phyloP scores from a whole-genome alignment of 140 eudicot species.

The Oenanthe javanica region DNA sequence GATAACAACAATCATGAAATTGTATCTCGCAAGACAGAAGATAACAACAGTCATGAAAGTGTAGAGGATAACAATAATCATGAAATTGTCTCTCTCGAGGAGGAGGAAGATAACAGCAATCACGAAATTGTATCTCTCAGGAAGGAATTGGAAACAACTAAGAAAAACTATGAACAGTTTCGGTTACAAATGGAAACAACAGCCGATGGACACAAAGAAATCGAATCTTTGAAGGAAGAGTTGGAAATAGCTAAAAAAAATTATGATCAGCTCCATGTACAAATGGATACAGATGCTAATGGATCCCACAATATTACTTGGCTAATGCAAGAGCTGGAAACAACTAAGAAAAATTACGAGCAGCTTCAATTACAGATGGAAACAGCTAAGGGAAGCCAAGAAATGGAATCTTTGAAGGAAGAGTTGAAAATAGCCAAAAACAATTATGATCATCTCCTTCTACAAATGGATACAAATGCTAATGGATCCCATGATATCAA shows the following conservation, averaged over 20 bases:
- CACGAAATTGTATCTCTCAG: not conserved
- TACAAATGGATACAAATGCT: constrained; percentile 16
- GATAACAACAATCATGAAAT: not conserved
- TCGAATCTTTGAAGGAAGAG: not conserved
- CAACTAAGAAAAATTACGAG: constrained; percentile 5
- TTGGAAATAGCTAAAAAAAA: not conserved
- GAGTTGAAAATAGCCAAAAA: constrained; percentile 2
- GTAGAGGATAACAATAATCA: not conserved
- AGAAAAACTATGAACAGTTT: constrained; percentile 5
- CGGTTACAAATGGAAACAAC: not conserved
- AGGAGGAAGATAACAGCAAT: not conserved
- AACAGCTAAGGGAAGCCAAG: not conserved
- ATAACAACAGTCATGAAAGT: not conserved
- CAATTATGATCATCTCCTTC: constrained; percentile 8
- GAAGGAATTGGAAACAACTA: constrained; percentile 5
- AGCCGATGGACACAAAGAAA: not conserved
- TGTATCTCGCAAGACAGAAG: not conserved
- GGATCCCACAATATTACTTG: constrained; percentile 23
- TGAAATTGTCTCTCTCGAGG: not conserved
- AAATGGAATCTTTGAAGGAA: not conserved
- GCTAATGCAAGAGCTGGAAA: constrained; percentile 3
- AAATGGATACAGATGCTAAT: constrained; percentile 22
- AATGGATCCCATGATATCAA: constrained; percentile 27
- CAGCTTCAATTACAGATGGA: constrained; percentile 7
- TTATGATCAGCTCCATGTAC: constrained; percentile 6